Base-by-base conservation (phyloP, 2,329 filamentous ascomycete genomes). In the Stagonosporopsis chrysanthemi region DNA sequence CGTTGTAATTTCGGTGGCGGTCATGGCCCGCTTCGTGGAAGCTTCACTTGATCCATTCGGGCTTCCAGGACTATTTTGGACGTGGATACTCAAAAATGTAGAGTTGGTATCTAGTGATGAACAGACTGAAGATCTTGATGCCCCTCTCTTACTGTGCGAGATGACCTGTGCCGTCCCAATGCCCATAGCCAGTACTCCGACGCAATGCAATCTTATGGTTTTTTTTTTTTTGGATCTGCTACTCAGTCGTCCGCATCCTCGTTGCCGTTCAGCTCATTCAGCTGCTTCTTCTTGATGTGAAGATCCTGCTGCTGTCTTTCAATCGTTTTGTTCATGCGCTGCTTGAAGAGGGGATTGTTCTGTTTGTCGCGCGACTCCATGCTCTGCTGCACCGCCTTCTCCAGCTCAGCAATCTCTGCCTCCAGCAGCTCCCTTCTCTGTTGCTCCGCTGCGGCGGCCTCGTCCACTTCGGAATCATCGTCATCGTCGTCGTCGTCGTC, bases 331-430 rank as follows among this genome's bases (percentile, higher is more conserved):
- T 80, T 74, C 52, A 83, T 72, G 53, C 83, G 77, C 61, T 78
- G 75, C 70, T 79, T 81, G 62, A 85, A 74, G 57, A 86, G 76
- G 12, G 71, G 71, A 58, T 84, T 84, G 19, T 69, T 73, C 58
- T 79, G 75, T 26, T 75, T 76, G 42, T 80, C 77, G 60, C 79
- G 75, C 49, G 79, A 75, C 42, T 70, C 72, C 26, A 79, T 73
- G 19, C 78, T 77, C 24, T 75, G 71, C 38, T 76, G 75, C 38
- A 86, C 79, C 57, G 82, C 79, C 43, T 78, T 77, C 69, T 85
- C 79, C 61, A 86, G 64, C 66, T 86, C 84, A 4, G 78, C 79
- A 49, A 87, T 83, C 70, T 86, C 83, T 54, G 83, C 82, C 45
- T 77, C 75, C 26, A 81, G 72, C 59, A 81, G 79, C 40, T 80